Evolutionary conservation across 306 rosid genomes (phyloP).

Genomic region (Prunus davidiana): DNA sequence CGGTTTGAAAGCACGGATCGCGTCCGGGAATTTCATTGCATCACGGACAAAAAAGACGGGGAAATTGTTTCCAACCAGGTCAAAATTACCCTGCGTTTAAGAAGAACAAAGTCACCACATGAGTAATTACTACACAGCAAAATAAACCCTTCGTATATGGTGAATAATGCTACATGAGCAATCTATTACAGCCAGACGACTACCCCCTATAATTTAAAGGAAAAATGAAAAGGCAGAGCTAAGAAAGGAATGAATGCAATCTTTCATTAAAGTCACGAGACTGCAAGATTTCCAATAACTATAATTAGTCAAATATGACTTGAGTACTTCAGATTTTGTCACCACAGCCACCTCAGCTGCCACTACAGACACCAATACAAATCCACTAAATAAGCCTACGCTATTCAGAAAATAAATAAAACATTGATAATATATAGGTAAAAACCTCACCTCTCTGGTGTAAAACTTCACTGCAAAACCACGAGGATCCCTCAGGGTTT

Average conservation of each 20-base stretch:
- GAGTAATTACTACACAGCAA: neutral
- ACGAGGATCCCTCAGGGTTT: slow-evolving; percentile 82
- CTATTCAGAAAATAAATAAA: neutral
- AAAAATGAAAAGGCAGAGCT: neutral
- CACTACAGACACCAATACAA: neutral
- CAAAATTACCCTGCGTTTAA: slow-evolving; percentile 80
- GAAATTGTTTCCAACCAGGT: slow-evolving; percentile 88
- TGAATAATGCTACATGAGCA: neutral
- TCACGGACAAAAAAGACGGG: slow-evolving; percentile 85
- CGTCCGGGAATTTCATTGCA: slow-evolving; percentile 89
- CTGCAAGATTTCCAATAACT: neutral
- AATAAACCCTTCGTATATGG: neutral
- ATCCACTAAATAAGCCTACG: neutral
- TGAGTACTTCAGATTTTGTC: neutral
- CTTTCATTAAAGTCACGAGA: neutral
- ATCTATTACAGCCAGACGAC: neutral
- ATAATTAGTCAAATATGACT: neutral
- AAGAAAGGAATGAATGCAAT: neutral
- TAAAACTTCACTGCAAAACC: slow-evolving; percentile 87
- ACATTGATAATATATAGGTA: neutral
- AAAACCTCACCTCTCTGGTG: slow-evolving; percentile 72
- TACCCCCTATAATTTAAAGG: neutral
- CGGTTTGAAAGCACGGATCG: slow-evolving; percentile 90
- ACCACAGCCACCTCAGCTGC: neutral
- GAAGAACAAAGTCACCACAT: slow-evolving; percentile 10